These are phyloP conservation scores for Plicaturopsis crispa DNA, from an alignment of 768 basidiomycete species.

Conservation along the genomic window DNA sequence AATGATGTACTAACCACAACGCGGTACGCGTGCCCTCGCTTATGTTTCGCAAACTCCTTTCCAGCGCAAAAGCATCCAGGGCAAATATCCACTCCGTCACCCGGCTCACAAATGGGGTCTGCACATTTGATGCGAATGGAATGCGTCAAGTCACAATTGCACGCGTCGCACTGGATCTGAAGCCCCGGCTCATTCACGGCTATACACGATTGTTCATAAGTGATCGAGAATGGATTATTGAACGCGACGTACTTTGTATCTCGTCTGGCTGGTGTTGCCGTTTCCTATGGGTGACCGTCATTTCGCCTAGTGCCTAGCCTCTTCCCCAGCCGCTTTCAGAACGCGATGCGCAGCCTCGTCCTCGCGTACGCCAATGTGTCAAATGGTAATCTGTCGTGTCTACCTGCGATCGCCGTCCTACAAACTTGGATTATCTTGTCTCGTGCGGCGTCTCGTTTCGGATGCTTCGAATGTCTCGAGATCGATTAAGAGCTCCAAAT, in stretches of 20 bases:
- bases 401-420: no score
- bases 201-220: slow-evolving; percentile 24
- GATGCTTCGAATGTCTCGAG: no score
- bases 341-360: no score
- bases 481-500: no score
- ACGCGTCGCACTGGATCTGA: slow-evolving; percentile 79
- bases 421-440: no score
- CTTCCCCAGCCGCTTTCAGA: no score
- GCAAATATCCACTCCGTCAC: slow-evolving; percentile 88
- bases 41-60: slow-evolving; percentile 82
- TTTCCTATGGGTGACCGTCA: slow-evolving; percentile 66
- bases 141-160: slow-evolving; percentile 85
- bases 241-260: slow-evolving; percentile 21
- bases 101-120: slow-evolving; percentile 62
- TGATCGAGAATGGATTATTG: slow-evolving; percentile 5
- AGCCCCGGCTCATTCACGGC: slow-evolving; percentile 77
- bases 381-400: no score
- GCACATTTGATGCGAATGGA: slow-evolving; percentile 97
- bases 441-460: no score
- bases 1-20: slow-evolving; percentile 61
- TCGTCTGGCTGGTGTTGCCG: slow-evolving; percentile 58
- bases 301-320: no score
- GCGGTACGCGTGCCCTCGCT: slow-evolving; percentile 82
- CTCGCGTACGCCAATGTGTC: no score
- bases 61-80: slow-evolving; percentile 89